Conservation (phyloP, 345 rosid genomes). For the Eucalyptus pauciflora region DNA sequence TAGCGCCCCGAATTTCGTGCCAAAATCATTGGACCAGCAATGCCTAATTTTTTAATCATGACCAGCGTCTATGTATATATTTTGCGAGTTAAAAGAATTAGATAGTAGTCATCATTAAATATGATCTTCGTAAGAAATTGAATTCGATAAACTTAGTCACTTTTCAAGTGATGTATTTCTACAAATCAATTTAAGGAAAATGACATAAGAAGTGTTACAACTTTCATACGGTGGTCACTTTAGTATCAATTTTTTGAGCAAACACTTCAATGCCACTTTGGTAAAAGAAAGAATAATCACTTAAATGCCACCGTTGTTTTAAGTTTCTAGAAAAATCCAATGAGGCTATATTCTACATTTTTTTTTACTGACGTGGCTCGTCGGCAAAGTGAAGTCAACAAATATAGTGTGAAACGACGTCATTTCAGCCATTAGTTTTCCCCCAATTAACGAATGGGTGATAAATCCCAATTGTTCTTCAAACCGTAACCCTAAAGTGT, state of each 20-base stretch:
- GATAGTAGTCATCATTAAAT: neutral
- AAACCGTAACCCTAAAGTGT: no score
- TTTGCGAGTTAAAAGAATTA: neutral
- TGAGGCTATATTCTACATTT: neutral
- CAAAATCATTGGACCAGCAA: neutral
- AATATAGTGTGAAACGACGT: no score
- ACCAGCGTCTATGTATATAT: neutral
- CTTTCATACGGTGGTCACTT: no score
- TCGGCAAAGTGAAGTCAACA: no score
- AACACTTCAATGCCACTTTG: neutral
- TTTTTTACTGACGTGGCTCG: neutral
- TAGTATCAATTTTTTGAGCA: no score
- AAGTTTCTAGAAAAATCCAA: no score
- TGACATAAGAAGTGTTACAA: neutral
- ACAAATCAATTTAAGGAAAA: neutral
- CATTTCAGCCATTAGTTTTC: no score
- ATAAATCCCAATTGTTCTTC: no score
- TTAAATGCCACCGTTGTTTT: rapidly evolving
- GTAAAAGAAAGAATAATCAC: neutral
- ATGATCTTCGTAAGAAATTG: neutral
- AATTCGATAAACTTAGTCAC: neutral
- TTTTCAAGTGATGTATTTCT: neutral
- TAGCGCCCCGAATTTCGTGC: neutral
- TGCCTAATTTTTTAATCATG: no score
- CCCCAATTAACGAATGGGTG: no score